phyloP scores from a whole-genome alignment of 163 green algal genomes.

The Chlorella variabilis region DNA sequence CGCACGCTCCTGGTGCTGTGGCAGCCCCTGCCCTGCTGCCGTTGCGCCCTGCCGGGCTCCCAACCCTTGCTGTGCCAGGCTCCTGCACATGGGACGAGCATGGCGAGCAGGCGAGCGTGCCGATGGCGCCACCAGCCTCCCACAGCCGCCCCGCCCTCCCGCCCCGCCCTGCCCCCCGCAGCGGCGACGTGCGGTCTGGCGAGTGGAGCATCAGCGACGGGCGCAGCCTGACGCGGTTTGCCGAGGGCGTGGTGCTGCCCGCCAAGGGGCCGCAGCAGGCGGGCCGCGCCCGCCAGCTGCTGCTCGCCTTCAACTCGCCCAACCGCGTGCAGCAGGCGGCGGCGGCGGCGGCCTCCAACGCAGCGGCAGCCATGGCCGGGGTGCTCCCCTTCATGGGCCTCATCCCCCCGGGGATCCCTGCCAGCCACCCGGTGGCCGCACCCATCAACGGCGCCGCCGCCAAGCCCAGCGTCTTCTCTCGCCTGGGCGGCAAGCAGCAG shows the following conservation, averaged over 20 bases:
- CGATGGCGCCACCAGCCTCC: no score
- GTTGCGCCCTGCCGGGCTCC: no score
- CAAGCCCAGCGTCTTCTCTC: constrained; percentile 18
- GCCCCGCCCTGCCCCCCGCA: not conserved
- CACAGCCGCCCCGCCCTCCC: no score
- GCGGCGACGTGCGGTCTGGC: constrained; percentile 13
- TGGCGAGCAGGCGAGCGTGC: no score
- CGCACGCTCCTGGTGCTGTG: not conserved
- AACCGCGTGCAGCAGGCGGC: constrained; percentile 23
- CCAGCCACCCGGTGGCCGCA: not conserved
- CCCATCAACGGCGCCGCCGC: not conserved
- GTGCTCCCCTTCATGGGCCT: constrained; percentile 28
- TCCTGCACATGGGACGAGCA: no score
- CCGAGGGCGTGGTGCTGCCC: constrained; percentile 45
- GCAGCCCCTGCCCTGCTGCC: no score
- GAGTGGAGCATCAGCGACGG: constrained; percentile 51
- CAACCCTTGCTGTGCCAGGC: no score
- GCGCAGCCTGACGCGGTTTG: constrained; percentile 36
- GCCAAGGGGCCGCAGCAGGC: constrained; percentile 43
- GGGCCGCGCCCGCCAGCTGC: constrained; percentile 29
- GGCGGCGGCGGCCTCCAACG: constrained; percentile 39
- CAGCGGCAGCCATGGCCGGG: constrained; percentile 15
- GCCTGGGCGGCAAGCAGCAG: constrained; percentile 5
- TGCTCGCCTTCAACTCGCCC: constrained; percentile 41
- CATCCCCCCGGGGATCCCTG: constrained; percentile 3